phyloP scores from a whole-genome alignment of 352 stramenopile genomes.

The Pythium phragmitis region DNA sequence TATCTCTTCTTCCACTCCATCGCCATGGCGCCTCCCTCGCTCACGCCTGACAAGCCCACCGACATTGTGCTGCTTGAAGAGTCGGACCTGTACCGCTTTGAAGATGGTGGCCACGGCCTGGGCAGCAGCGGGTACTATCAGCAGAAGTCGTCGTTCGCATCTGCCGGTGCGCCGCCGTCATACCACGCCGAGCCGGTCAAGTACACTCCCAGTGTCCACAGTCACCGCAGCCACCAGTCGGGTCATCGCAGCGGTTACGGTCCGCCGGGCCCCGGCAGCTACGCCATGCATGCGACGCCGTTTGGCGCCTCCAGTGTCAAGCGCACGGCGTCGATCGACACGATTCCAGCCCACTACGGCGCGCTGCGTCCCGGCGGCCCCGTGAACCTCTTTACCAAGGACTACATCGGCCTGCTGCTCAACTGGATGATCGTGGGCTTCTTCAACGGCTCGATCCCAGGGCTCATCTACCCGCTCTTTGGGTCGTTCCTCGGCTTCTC shows the following conservation, averaged over 20 bases:
- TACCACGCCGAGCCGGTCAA: constrained; percentile 9
- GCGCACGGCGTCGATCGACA: constrained; percentile 23
- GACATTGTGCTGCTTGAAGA: constrained; percentile 27
- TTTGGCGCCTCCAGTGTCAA: not conserved
- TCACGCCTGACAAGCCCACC: constrained; percentile 5
- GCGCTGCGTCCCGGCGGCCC: constrained; percentile 24
- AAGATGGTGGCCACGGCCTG: constrained; percentile 14
- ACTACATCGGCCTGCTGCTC: constrained; percentile 30
- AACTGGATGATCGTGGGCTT: constrained; percentile 36
- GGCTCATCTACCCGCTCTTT: constrained; percentile 30
- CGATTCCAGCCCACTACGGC: constrained; percentile 19
- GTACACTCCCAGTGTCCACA: constrained; percentile 9
- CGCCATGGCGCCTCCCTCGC: not conserved
- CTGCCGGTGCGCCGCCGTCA: not conserved
- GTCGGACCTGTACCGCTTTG: constrained; percentile 19
- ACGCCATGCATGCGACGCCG: constrained; percentile 13
- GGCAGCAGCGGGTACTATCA: constrained; percentile 10
- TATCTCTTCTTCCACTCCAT: not conserved
- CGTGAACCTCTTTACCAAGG: constrained; percentile 17
- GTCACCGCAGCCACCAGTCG: constrained; percentile 5
- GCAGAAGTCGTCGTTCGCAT: constrained; percentile 13
- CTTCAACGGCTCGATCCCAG: constrained; percentile 28
- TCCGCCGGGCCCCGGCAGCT: not conserved
- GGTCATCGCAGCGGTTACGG: not conserved
- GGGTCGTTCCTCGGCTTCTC: constrained; percentile 27